These are phyloP conservation scores for Citrus sinensis DNA, from an alignment of 345 rosid genomes.

Conservation along the genomic window DNA sequence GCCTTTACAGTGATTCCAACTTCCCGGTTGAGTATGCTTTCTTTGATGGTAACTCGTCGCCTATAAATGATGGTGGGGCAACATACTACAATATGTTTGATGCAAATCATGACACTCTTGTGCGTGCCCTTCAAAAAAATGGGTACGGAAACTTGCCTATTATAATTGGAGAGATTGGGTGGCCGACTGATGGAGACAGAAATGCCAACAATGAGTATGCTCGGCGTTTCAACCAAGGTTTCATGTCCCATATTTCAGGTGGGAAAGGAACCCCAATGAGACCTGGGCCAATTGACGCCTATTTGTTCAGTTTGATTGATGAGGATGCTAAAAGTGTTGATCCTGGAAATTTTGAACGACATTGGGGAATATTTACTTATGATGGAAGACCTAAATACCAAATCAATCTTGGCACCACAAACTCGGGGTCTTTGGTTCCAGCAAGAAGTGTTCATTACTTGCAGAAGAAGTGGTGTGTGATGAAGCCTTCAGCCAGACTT, in stretches of 20 bases:
- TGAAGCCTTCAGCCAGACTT: slow-evolving; percentile 58
- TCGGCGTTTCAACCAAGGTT: slow-evolving; percentile 84
- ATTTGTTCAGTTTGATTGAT: slow-evolving; percentile 78
- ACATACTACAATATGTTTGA: slow-evolving; percentile 76
- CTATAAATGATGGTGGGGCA: slow-evolving; percentile 64
- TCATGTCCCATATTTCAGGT: slow-evolving; percentile 58
- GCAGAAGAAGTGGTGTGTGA: slow-evolving; percentile 73
- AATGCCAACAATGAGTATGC: slow-evolving; percentile 73
- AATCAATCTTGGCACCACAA: slow-evolving; percentile 80
- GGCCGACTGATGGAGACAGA: slow-evolving; percentile 93
- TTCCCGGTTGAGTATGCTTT: slow-evolving; percentile 92
- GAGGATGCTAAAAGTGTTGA: slow-evolving; percentile 80
- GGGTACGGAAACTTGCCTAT: slow-evolving; percentile 75
- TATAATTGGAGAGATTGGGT: slow-evolving; percentile 84
- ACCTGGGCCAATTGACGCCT: slow-evolving; percentile 65
- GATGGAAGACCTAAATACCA: slow-evolving; percentile 71
- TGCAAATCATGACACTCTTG: slow-evolving; percentile 86
- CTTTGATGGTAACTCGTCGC: slow-evolving; percentile 67
- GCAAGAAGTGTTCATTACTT: slow-evolving; percentile 54
- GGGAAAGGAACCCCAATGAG: slow-evolving; percentile 90
- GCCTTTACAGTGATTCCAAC: slow-evolving; percentile 67
- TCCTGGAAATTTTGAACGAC: slow-evolving; percentile 91
- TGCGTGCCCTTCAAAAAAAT: slow-evolving; percentile 74
- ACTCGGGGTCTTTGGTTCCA: slow-evolving; percentile 50
- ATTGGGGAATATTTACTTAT: slow-evolving; percentile 80